These are phyloP conservation scores for Blechomonas ayalai DNA, from an alignment of 208 protist species.

Conservation along the genomic window DNA sequence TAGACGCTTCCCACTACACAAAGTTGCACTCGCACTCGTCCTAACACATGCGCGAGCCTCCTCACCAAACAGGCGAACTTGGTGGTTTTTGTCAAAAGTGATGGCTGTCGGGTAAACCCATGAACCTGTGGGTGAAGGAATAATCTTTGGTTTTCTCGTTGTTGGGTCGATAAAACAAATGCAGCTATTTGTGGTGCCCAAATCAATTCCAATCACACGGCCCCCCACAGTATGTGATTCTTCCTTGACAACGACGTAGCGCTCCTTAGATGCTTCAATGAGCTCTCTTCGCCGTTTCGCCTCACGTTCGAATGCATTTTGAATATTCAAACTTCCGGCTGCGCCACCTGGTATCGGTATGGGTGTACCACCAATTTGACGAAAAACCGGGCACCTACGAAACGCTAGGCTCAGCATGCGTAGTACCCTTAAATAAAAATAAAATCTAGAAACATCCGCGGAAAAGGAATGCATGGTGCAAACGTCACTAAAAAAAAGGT, in stretches of 20 bases:
- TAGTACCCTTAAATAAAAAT: no score
- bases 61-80: conserved; percentile 81
- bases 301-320: conserved; percentile 77
- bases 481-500: no score
- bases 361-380: conserved; percentile 24
- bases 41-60: conserved; percentile 82
- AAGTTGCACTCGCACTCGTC: conserved; percentile 77
- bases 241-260: conserved; percentile 77
- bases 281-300: conserved; percentile 62
- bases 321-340: conserved; percentile 39
- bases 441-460: no score
- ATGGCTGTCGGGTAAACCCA: conserved; percentile 90
- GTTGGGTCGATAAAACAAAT: conserved; percentile 85
- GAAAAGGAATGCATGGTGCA: no score
- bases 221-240: conserved; percentile 25
- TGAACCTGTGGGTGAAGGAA: conserved; percentile 85
- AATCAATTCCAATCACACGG: conserved; percentile 94
- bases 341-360: conserved; percentile 20
- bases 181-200: conserved; percentile 98
- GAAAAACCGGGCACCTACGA: conserved; percentile 16
- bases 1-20: conserved; percentile 88
- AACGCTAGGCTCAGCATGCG: no score
- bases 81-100: conserved; percentile 88
- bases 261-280: conserved; percentile 44
- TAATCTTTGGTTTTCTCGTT: conserved; percentile 78